phyloP scores from a whole-genome alignment of 306 rosid species.

The Cicer chorassanicum region DNA sequence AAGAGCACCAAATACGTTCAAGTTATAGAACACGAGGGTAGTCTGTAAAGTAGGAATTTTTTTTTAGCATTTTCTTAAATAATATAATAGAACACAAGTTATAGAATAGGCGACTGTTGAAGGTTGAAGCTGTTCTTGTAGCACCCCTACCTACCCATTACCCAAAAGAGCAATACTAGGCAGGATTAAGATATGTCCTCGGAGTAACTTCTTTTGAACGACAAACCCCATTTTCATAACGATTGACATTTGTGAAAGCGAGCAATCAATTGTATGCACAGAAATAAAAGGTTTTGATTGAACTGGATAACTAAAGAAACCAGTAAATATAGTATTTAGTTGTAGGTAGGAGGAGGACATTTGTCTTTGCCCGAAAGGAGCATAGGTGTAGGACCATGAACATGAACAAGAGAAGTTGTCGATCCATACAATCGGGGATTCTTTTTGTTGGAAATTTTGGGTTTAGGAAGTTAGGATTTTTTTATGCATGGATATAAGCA shows the following conservation, averaged over 20 bases:
- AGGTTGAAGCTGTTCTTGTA: neutral
- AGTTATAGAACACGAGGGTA: no score
- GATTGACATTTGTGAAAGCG: neutral
- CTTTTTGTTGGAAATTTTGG: neutral
- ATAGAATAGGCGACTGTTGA: neutral
- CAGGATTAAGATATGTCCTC: constrained; percentile 4
- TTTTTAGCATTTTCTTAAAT: no score
- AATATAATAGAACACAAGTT: neutral
- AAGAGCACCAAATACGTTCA: neutral
- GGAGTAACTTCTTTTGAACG: constrained; percentile 18
- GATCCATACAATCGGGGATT: neutral
- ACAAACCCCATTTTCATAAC: constrained; percentile 6
- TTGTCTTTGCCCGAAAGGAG: constrained; percentile 2
- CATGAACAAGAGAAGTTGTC: constrained; percentile 1
- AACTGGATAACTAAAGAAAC: constrained; percentile 18
- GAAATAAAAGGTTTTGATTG: constrained; percentile 43
- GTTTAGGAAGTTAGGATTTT: neutral
- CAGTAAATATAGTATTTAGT: neutral
- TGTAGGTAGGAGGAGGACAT: constrained; percentile 3
- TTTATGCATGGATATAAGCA: constrained; percentile 2
- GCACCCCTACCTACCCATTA: neutral
- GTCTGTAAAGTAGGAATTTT: no score
- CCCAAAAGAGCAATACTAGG: constrained; percentile 36
- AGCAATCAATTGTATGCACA: constrained; percentile 19
- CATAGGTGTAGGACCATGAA: constrained; percentile 32